Conservation (phyloP, 179 eudicot genomes). For the Beta lomatogona region DNA sequence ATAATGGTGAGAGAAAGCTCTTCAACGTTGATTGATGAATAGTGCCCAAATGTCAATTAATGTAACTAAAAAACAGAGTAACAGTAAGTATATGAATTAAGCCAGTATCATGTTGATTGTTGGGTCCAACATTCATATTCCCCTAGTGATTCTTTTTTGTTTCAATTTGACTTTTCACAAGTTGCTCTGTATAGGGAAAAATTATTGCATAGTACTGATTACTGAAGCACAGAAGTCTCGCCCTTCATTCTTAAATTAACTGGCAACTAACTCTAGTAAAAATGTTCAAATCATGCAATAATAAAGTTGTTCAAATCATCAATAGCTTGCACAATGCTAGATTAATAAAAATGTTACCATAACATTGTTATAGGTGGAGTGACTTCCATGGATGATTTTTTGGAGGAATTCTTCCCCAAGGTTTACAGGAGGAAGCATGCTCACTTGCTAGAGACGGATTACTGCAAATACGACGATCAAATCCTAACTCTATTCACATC, state of each 20-base stretch:
- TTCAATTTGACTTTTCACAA: not conserved
- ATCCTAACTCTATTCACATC: conserved; percentile 90
- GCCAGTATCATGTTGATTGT: not conserved
- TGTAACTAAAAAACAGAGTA: no score
- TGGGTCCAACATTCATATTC: not conserved
- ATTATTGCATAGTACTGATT: not conserved
- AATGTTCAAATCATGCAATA: no score
- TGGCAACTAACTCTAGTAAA: not conserved
- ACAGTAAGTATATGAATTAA: no score
- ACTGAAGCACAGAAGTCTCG: not conserved
- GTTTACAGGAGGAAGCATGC: conserved; percentile 61
- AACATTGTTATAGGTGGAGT: conserved; percentile 69
- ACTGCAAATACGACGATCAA: conserved; percentile 87
- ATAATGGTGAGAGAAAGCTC: no score
- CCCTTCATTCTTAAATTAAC: not conserved
- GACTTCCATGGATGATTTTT: conserved; percentile 95
- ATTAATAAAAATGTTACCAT: not conserved
- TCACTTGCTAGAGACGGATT: conserved; percentile 75
- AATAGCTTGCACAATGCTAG: not conserved
- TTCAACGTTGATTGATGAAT: no score
- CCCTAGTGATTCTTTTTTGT: no score
- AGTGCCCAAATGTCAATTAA: no score
- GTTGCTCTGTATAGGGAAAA: not conserved
- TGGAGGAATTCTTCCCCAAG: conserved; percentile 69
- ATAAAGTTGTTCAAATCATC: no score